Conservation (phyloP, 2,329 filamentous ascomycete genomes). For the Cladobotryum protrusum region DNA sequence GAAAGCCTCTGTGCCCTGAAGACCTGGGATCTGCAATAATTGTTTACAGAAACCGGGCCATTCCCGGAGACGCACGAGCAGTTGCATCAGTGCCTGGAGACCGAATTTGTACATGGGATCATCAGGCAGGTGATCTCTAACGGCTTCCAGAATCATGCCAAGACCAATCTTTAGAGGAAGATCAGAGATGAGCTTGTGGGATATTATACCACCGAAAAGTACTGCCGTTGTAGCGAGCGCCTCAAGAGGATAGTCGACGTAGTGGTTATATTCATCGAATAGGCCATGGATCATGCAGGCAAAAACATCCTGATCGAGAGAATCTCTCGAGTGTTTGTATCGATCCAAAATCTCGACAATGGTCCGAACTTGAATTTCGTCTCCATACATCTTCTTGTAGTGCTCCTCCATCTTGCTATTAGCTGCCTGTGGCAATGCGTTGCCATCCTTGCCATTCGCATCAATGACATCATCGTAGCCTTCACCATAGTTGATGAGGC, state of each 20-base stretch:
- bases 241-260: constrained; percentile 91
- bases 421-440: constrained; percentile 69
- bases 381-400: constrained; percentile 96
- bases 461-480: constrained; percentile 90
- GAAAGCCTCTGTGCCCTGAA: constrained; percentile 80
- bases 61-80: constrained; percentile 75
- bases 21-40: constrained; percentile 70
- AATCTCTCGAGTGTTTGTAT: constrained; percentile 82
- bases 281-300: constrained; percentile 97
- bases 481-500: constrained; percentile 93
- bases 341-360: constrained; percentile 78
- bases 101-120: constrained; percentile 98
- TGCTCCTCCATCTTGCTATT: constrained; percentile 94
- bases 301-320: constrained; percentile 87
- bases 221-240: constrained; percentile 93
- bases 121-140: constrained; percentile 74
- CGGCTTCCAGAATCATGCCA: constrained; percentile 95
- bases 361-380: constrained; percentile 77
- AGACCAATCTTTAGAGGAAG: constrained; percentile 90
- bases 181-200: constrained; percentile 82
- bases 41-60: constrained; percentile 95
- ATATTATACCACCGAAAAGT: constrained; percentile 93
- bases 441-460: constrained; percentile 72
- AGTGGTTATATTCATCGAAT: constrained; percentile 95
- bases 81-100: constrained; percentile 85